Evolutionary conservation across 192 early-diverging fungal species (phyloP), one percentile per base, ranked within the genome.

Genomic region (Backusella mclennaniae): DNA sequence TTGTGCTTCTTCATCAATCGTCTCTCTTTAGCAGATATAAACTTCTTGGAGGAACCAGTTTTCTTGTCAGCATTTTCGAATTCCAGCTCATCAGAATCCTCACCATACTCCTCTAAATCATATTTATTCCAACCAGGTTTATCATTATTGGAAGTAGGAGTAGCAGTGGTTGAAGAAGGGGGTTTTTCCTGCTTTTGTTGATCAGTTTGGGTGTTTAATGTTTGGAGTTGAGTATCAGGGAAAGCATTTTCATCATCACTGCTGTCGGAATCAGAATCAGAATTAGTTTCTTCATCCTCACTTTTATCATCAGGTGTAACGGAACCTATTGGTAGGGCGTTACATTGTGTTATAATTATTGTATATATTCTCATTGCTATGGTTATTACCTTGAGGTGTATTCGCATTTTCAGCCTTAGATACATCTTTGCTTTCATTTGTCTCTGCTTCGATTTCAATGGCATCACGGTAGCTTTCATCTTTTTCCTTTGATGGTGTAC

Each of bases 1-100:
- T 77, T 82, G 33, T 85, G 83, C 78, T 95, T 97, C 77, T 93
- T 93, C 84, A 92, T 77, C 36, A 93, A 84, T 29, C 95, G 90
- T 6, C 95, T 90, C 86, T 97, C 92, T 84, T 95, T 98, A 15
- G 95, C 95, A 6, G 94, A 89, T 4, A 94, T 81, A 42, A 87
- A 85, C 35, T 74, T 74, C 26, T 80, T 82, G n/a, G 66, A 29
- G 76, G 79, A 39, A 44, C 44, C 21, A 8, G 26, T 9, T 41
- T 71, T n/a, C 17, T 35, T 53, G 53, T 41, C 46, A n/a, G 15
- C 29, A 14, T 75, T 26, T 29, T 33, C 67, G 14, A 19, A 69
- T 15, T n/a, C 81, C 15, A 75, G 75, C 29, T 87, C 87, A 35
- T 86, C 80, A 31, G 85, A 80, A 71, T 86, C 85, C 19, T 83